A percentile compares a stretch with the other conserved stretches of the same genome.
These are phyloP conservation scores for Botrytis byssoidea DNA, from an alignment of 2,329 filamentous ascomycete species.

Conservation along the genomic window DNA sequence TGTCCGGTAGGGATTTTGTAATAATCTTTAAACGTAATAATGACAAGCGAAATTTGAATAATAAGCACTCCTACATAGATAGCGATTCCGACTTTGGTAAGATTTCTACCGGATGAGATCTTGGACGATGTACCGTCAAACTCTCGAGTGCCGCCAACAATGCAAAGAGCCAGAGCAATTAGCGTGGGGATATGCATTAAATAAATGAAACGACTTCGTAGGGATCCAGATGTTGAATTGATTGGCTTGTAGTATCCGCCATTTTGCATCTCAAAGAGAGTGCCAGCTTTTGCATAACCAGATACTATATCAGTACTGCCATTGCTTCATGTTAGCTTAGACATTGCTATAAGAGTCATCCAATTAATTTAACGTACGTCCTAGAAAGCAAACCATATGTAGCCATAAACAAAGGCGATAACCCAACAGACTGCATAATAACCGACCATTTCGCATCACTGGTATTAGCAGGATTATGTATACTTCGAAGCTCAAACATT, in stretches of 20 bases:
- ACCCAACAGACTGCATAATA: slow-evolving; percentile 35
- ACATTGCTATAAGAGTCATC: background rate
- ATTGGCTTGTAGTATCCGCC: slow-evolving; percentile 23
- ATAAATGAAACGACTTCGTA: slow-evolving; percentile 34
- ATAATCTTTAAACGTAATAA: slow-evolving; percentile 33
- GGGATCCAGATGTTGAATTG: slow-evolving; percentile 27
- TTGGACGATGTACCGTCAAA: slow-evolving; percentile 24
- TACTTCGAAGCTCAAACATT: slow-evolving; percentile 36
- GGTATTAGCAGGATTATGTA: slow-evolving; percentile 29
- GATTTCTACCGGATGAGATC: slow-evolving; percentile 27
- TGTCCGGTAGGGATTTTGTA: slow-evolving; percentile 35
- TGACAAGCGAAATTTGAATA: slow-evolving; percentile 25
- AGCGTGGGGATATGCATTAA: slow-evolving; percentile 34
- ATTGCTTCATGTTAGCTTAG: background rate
- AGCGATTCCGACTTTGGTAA: slow-evolving; percentile 33
- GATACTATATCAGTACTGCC: background rate
- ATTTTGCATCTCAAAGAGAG: background rate
- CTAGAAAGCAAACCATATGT: slow-evolving; percentile 34
- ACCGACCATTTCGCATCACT: slow-evolving; percentile 37
- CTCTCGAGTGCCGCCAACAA: slow-evolving; percentile 35
- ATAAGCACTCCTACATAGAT: slow-evolving; percentile 38
- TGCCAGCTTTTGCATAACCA: background rate
- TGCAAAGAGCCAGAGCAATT: slow-evolving; percentile 36
- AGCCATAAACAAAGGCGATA: slow-evolving; percentile 35
- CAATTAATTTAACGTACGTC: slow-evolving; percentile 26